Evolutionary conservation across 805 yeast genomes (phyloP).

Genomic region (Candida pseudoglaebosa): DNA sequence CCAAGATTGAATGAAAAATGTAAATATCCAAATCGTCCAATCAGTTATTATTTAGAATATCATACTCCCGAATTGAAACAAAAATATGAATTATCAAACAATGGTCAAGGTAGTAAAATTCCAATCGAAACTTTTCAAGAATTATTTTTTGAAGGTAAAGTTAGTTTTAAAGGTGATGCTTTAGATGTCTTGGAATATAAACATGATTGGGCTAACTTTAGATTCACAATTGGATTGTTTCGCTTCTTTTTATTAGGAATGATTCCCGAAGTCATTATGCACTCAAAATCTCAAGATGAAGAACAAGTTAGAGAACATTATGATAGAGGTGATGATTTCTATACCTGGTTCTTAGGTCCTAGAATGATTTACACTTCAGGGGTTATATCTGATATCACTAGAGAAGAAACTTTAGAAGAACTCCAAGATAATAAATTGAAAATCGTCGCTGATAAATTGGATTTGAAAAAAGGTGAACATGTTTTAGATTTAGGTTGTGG

Average conservation of each 20-base stretch:
- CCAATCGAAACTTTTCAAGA: conserved; percentile 94
- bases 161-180: conserved; percentile 82
- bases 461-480: conserved; percentile 64
- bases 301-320: conserved; percentile 95
- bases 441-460: conserved; percentile 83
- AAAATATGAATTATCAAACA: conserved; percentile 51
- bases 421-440: conserved; percentile 88
- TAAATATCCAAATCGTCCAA: conserved; percentile 69
- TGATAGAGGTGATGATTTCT: conserved; percentile 94
- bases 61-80: conserved; percentile 66
- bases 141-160: conserved; percentile 78
- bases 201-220: conserved; percentile 87
- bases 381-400: conserved; percentile 64
- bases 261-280: conserved; percentile 91
- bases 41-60: conserved; percentile 76
- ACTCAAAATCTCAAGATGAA: conserved; percentile 90
- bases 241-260: conserved; percentile 78
- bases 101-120: conserved; percentile 67
- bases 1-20: conserved; percentile 81
- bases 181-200: conserved; percentile 80
- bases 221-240: conserved; percentile 73
- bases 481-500: conserved; percentile 90
- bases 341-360: conserved; percentile 91
- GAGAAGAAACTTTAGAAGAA: conserved; percentile 70
- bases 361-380: conserved; percentile 94